These are phyloP conservation scores for Xylaria longipes DNA, from an alignment of 495 filamentous ascomycete species.

Conservation along the genomic window DNA sequence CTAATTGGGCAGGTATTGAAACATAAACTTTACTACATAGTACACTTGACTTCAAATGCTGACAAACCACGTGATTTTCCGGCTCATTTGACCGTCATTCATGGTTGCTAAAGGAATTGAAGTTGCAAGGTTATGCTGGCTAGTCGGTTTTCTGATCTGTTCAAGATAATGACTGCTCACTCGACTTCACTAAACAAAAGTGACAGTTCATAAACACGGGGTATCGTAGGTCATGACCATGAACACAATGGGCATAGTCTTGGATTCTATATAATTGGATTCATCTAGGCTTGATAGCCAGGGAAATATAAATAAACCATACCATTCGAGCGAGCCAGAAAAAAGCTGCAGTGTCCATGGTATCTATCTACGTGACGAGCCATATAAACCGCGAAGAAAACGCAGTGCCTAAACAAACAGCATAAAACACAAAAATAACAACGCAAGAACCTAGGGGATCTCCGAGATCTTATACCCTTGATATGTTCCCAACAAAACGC, in stretches of 20 bases:
- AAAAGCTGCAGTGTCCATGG: background rate
- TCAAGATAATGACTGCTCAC: background rate
- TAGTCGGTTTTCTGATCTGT: background rate
- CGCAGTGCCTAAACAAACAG: background rate
- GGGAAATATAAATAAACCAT: background rate
- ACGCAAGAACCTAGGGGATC: background rate
- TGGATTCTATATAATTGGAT: conserved; percentile 11
- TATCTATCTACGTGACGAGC: conserved; percentile 1
- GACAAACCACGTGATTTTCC: background rate
- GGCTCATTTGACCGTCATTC: background rate
- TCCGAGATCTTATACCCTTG: background rate
- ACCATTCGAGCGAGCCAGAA: background rate
- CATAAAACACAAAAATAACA: background rate
- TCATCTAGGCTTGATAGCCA: background rate
- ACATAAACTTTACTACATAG: background rate
- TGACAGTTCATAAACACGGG: background rate
- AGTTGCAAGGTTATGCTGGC: background rate
- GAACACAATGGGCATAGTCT: background rate
- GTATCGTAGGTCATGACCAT: background rate
- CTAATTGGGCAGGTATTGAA: background rate
- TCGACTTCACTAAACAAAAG: background rate
- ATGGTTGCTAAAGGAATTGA: background rate
- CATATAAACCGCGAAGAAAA: background rate
- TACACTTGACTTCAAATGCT: background rate
- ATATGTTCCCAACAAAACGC: conserved; percentile 3